Evolutionary conservation across 495 filamentous ascomycete species (phyloP), one percentile per base, ranked within the genome.

Genomic region (Hypoxylon crocopeplum): DNA sequence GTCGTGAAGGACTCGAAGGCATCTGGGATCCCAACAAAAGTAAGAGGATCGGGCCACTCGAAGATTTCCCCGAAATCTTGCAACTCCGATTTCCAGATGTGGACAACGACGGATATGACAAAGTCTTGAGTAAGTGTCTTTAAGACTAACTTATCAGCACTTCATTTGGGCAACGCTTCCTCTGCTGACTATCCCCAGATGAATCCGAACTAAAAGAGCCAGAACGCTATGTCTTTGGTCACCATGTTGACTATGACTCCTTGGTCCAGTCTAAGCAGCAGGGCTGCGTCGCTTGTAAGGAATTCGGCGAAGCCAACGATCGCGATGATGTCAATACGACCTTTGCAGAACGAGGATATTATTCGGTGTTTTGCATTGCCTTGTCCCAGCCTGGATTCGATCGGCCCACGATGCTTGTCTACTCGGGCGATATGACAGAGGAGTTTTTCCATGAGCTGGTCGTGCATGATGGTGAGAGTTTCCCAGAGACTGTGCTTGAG

Each of bases 141-240:
- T 11, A 20, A 38, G 40, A 4, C 2, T 3, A 25, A 24, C 4
- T 4, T 2, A 22, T 22, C 17, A 29, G 25, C 25, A 29, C 10
- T 29, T 5, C 5, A 5, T 29, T 10, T 29, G 10, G 25, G 25
- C 10, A 10, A 10, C 10, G 25, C 20, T 10, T 46, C 16, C 1
- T 3, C 11, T 20, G 22, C 39, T 54, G 13, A 54, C 19, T 2
- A 36, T 33, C 27, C 36, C 0, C 30, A 55, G 51, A 22, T 13
- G 42, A 61, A 7, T 32, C 22, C 3, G 16, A 53, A 32, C 22
- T 48, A 12, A 10, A 39, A 25, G 54, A 53, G 17, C 59, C 55
- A 24, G 64, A 60, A 34, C 59, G 41, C 22, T 67, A 59, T 22
- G 41, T 67, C 13, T 67, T 63, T 15, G 59, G 64, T 3, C 64